A percentile compares a stretch with the other conserved stretches of the same genome.
phyloP scores from a whole-genome alignment of 257 asterid genomes.

The Penstemon davidsonii region DNA sequence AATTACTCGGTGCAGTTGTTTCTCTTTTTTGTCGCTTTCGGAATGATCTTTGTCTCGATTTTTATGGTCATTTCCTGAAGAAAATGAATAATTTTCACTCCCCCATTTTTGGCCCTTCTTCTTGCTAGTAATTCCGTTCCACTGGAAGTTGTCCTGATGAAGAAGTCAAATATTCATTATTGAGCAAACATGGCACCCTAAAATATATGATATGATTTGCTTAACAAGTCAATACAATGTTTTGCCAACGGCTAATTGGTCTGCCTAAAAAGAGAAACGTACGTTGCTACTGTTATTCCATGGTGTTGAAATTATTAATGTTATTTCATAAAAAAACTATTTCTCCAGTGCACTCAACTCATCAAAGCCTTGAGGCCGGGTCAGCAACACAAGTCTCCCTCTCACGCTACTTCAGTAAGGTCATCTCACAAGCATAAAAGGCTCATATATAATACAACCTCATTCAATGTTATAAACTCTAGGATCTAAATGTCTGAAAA shows the following conservation, averaged over 20 bases:
- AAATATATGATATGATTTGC: not conserved
- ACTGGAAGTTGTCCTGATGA: constrained; percentile 58
- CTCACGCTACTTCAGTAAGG: not conserved
- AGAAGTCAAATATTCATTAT: constrained; percentile 18
- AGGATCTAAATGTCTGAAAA: not conserved
- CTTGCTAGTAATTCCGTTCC: constrained; percentile 94
- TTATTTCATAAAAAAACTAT: not conserved
- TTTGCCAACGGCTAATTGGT: not conserved
- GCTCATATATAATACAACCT: not conserved
- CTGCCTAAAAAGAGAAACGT: not conserved
- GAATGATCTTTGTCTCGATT: constrained; percentile 35
- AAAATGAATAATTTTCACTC: constrained; percentile 47
- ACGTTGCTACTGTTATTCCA: not conserved
- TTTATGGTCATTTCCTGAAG: constrained; percentile 45
- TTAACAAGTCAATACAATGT: not conserved
- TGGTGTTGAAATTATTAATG: not conserved
- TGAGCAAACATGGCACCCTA: constrained; percentile 16
- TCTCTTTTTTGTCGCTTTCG: constrained; percentile 40
- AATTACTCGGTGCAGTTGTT: constrained; percentile 32
- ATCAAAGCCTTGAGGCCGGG: not conserved
- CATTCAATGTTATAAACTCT: not conserved
- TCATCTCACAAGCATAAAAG: not conserved
- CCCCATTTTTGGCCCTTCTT: constrained; percentile 97
- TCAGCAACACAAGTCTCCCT: not conserved
- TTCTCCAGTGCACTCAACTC: not conserved